Conservation (phyloP, 805 yeast genomes). For the Wickerhamiella musiphila region DNA sequence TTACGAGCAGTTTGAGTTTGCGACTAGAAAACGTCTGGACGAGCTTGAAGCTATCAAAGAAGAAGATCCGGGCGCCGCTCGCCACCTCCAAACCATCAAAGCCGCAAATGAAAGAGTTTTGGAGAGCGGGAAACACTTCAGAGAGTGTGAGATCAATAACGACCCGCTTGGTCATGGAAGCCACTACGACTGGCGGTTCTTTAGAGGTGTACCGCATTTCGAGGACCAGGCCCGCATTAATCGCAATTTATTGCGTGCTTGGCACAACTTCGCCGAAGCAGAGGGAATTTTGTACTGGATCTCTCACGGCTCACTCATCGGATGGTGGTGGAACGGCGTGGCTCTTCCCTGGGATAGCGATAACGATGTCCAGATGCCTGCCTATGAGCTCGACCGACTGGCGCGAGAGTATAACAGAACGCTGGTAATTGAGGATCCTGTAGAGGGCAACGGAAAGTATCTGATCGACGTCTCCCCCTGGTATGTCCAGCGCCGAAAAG, state of each 20-base stretch:
- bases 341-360: slow-evolving; percentile 37
- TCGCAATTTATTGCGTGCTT: slow-evolving; percentile 29
- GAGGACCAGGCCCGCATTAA: slow-evolving; percentile 29
- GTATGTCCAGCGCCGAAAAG: slow-evolving; percentile 31
- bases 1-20: slow-evolving; percentile 1
- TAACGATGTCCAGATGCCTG: slow-evolving; percentile 35
- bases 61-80: background rate
- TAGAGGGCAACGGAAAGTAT: slow-evolving; percentile 29
- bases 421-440: slow-evolving; percentile 28
- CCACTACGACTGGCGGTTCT: slow-evolving; percentile 53
- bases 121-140: slow-evolving; percentile 10
- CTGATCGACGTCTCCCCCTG: slow-evolving; percentile 32
- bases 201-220: slow-evolving; percentile 27
- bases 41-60: background rate
- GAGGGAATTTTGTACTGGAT: slow-evolving; percentile 30
- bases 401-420: slow-evolving; percentile 33
- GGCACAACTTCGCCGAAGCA: slow-evolving; percentile 29
- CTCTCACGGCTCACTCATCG: slow-evolving; percentile 32
- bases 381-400: slow-evolving; percentile 29
- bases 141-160: slow-evolving; percentile 9
- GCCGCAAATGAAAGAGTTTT: slow-evolving; percentile 1
- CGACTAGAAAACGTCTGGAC: background rate
- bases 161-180: slow-evolving; percentile 13
- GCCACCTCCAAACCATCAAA: background rate
- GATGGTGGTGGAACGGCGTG: slow-evolving; percentile 35